Evolutionary conservation across 2,329 filamentous ascomycete genomes (phyloP).

Genomic region (Apiospora rasikravindrae): DNA sequence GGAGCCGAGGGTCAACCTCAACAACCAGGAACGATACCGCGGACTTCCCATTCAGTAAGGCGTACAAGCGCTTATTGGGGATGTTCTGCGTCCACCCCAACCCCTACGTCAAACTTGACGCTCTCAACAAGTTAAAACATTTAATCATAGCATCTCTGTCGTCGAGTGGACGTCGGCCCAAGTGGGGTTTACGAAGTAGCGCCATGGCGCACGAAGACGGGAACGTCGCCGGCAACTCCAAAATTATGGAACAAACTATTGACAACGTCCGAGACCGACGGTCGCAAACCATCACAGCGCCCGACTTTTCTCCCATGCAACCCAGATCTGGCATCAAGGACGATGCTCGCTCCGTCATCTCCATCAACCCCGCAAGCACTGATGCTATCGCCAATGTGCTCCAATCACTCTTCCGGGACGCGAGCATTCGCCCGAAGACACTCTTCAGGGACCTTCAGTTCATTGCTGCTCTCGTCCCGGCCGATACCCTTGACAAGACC

Average conservation of each 20-base stretch:
- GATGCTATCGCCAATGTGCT: conserved; percentile 71
- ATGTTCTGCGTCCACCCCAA: conserved; percentile 91
- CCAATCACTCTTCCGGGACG: conserved; percentile 69
- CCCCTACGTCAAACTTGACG: conserved; percentile 83
- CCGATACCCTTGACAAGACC: conserved; percentile 64
- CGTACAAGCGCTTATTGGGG: conserved; percentile 78
- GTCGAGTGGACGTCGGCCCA: conserved; percentile 52
- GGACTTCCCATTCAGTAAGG: conserved; percentile 80
- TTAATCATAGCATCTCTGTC: conserved; percentile 79
- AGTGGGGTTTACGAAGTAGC: conserved; percentile 44
- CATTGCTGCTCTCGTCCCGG: conserved; percentile 69
- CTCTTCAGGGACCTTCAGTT: conserved; percentile 83
- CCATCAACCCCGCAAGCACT: conserved; percentile 58
- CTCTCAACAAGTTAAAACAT: conserved; percentile 81
- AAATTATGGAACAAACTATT: conserved; percentile 68
- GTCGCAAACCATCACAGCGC: conserved; percentile 57
- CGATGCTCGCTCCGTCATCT: conserved; percentile 56
- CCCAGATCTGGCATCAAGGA: conserved; percentile 48
- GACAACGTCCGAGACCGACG: conserved; percentile 73
- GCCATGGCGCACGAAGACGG: conserved; percentile 41
- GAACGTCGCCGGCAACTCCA: conserved; percentile 41
- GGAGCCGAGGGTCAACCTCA: conserved; percentile 29
- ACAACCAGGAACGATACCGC: conserved; percentile 41
- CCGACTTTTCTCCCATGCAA: conserved; percentile 40
- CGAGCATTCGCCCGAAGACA: conserved; percentile 75